These are phyloP conservation scores for Aureobasidium sp. DNA, from an alignment of 2,329 filamentous ascomycete species.

Conservation along the genomic window DNA sequence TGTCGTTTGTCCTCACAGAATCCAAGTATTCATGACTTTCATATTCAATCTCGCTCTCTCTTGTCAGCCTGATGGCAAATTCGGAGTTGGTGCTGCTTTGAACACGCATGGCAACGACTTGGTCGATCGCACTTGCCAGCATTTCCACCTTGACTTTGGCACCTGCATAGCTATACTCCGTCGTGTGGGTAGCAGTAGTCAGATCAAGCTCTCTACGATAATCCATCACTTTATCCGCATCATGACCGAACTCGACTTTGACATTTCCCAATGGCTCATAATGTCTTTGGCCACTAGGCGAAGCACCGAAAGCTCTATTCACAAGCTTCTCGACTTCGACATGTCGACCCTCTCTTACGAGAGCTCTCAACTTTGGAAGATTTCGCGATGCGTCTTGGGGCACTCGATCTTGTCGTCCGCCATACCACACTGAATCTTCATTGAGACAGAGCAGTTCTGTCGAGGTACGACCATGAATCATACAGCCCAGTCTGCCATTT, in stretches of 20 bases:
- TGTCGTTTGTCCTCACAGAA: slow-evolving; percentile 29
- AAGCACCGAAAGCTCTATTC: slow-evolving; percentile 38
- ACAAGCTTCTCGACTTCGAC: slow-evolving; percentile 37
- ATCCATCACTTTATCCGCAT: slow-evolving; percentile 18
- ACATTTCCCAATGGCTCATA: slow-evolving; percentile 39
- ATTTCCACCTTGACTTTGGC: slow-evolving; percentile 32
- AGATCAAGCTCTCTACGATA: slow-evolving; percentile 39
- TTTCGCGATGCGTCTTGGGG: slow-evolving; percentile 29
- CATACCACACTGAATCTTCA: slow-evolving; percentile 45
- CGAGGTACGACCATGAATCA: slow-evolving; percentile 40
- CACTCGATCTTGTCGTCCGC: slow-evolving; percentile 38
- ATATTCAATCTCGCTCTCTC: slow-evolving; percentile 37
- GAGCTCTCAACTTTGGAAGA: slow-evolving; percentile 34
- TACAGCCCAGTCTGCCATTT: slow-evolving; percentile 42
- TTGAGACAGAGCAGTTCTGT: slow-evolving; percentile 42
- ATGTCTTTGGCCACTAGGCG: slow-evolving; percentile 41
- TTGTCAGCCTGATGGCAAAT: slow-evolving; percentile 29
- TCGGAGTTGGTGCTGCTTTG: slow-evolving; percentile 19
- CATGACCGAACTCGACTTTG: not conserved
- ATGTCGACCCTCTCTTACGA: slow-evolving; percentile 37
- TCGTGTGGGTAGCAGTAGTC: slow-evolving; percentile 30
- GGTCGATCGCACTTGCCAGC: slow-evolving; percentile 38
- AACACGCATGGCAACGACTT: slow-evolving; percentile 33
- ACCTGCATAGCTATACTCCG: slow-evolving; percentile 33
- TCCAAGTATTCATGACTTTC: slow-evolving; percentile 41